Evolutionary conservation across 176 grass and related monocot species (phyloP), one percentile per base, ranked within the genome.

Genomic region (Musa schizocarpa): DNA sequence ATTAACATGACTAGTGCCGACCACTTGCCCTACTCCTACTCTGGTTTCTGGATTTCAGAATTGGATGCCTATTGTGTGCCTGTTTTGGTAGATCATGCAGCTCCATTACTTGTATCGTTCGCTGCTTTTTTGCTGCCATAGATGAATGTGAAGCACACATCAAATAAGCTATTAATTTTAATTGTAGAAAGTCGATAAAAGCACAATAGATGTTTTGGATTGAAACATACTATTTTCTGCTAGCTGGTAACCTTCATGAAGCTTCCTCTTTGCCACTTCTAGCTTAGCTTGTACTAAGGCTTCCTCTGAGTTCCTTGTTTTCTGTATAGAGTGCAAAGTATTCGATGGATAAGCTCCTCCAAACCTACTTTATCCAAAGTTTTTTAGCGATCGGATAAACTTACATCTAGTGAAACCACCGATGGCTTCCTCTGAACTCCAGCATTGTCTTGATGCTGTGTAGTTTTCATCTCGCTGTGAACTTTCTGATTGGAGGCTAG

Each of bases 181-280:
- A 22, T 50, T 8, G 3, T 27, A n/a, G 19, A 65, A 0, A 14
- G 43, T 17, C 13, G 21, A 48, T 5, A 6, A 13, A 13, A 22
- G 11, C 0, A 22, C 4, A 54, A 53, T 1, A 68, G 14, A 48
- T 54, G 1, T 1, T 20, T 54, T 43, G 50, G 14, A 51, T 54
- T 9, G 24, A 25, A 53, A 29, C 76, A 27, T 73, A 92, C 90
- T 84, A 16, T 92, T 85, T 68, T 92, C 86, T 8, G 74, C 81
- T 81, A 87, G 81, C 84, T 92, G 90, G 86, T 89, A 89, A 10
- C 87, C 84, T 80, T 92, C 90, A 26, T 92, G 90, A 49, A 92
- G 86, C 56, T 87, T 87, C 43, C 86, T 75, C 53, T 89, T 92
- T 3, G 90, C 68, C 1, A 24, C 56, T 14, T 92, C 89, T 53